Evolutionary conservation across 2,329 filamentous ascomycete genomes (phyloP).

Genomic region (Alternaria solani): DNA sequence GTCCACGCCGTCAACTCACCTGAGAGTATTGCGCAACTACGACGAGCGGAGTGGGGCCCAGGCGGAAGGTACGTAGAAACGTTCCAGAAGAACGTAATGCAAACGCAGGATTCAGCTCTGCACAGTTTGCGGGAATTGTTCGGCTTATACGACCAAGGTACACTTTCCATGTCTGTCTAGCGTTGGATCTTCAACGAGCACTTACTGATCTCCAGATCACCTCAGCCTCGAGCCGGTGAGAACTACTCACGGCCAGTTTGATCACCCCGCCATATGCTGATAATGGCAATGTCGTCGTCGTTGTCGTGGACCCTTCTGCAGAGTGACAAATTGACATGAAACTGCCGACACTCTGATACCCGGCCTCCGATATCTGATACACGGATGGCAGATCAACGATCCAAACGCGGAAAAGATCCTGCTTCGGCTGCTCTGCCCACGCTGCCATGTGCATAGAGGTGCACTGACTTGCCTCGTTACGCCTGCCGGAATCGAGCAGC

Average conservation of each 20-base stretch:
- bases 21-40: constrained; percentile 20
- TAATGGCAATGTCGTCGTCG: constrained; percentile 16
- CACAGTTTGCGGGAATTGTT: constrained; percentile 6
- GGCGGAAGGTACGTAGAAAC: constrained; percentile 16
- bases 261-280: constrained; percentile 20
- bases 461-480: constrained; percentile 9
- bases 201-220: constrained; percentile 16
- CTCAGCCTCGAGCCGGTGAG: constrained; percentile 11
- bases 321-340: constrained; percentile 45
- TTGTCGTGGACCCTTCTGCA: constrained; percentile 22
- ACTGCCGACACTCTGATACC: constrained; percentile 47
- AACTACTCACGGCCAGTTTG: constrained; percentile 28
- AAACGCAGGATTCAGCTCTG: constrained; percentile 3
- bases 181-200: constrained; percentile 10
- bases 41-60: constrained; percentile 10
- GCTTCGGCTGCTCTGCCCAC: constrained; percentile 5
- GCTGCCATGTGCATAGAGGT: not conserved
- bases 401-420: constrained; percentile 9
- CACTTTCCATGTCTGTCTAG: constrained; percentile 12
- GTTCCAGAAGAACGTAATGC: constrained; percentile 21
- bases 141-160: not conserved
- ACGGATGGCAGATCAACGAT: constrained; percentile 40
- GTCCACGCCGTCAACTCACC: constrained; percentile 14
- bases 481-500: constrained; percentile 10
- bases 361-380: constrained; percentile 41